Conservation (phyloP, 2,329 filamentous ascomycete genomes). For the Penicillium expansum region DNA sequence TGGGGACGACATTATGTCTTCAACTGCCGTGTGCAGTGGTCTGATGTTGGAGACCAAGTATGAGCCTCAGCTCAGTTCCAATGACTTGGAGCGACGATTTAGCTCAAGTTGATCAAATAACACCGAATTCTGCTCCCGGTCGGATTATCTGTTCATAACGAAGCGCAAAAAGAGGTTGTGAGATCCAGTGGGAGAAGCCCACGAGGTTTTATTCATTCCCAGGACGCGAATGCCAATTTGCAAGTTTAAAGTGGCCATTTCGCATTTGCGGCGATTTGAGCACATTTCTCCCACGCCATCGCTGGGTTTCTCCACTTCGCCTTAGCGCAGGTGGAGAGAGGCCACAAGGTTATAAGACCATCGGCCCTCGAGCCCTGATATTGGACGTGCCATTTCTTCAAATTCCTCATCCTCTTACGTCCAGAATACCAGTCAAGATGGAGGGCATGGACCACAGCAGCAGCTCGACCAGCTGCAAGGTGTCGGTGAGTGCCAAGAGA, state of each 20-base stretch:
- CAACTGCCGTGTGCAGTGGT: neutral
- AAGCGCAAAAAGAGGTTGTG: neutral
- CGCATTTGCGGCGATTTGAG: slow-evolving; percentile 19
- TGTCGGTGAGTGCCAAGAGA: slow-evolving; percentile 27
- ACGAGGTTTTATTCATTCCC: neutral
- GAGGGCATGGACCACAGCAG: slow-evolving; percentile 22
- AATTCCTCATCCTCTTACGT: neutral
- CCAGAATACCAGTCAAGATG: slow-evolving; percentile 6
- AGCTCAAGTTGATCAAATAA: neutral
- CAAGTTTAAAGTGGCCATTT: neutral
- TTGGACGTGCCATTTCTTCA: neutral
- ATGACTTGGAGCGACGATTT: neutral
- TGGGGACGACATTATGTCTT: slow-evolving; percentile 10
- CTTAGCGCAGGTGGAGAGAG: neutral
- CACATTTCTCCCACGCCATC: slow-evolving; percentile 16
- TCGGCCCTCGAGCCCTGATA: neutral
- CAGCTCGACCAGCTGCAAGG: slow-evolving; percentile 22
- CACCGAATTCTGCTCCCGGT: neutral
- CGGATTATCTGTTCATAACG: neutral
- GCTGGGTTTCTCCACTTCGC: slow-evolving; percentile 7
- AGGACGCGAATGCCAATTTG: neutral
- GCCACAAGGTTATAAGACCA: slow-evolving; percentile 4
- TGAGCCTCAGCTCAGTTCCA: neutral
- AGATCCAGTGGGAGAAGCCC: neutral
- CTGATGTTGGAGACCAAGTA: neutral